These are phyloP conservation scores for Curvularia sp. DNA, from an alignment of 2,329 filamentous ascomycete species.

Conservation along the genomic window DNA sequence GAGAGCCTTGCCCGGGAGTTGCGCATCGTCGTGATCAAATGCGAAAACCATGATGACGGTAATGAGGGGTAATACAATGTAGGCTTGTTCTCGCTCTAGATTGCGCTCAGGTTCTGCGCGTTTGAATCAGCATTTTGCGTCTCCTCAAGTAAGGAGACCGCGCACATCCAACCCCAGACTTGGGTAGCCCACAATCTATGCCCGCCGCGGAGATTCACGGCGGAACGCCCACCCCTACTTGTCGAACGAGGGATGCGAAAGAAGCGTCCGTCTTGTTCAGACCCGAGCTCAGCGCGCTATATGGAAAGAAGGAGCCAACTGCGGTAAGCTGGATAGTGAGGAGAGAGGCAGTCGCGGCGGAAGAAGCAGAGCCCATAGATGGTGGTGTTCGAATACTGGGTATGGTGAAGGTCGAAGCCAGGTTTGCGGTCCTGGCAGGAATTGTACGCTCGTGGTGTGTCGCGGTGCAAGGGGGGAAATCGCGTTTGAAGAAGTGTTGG, in stretches of 20 bases:
- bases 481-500: conserved; percentile 27
- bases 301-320: conserved; percentile 46
- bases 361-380: conserved; percentile 57
- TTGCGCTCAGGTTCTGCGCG: conserved; percentile 27
- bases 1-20: conserved; percentile 28
- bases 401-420: conserved; percentile 37
- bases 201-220: conserved; percentile 59
- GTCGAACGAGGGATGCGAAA: conserved; percentile 58
- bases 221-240: conserved; percentile 58
- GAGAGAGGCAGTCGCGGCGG: conserved; percentile 42
- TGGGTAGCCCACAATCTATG: conserved; percentile 52
- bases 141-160: conserved; percentile 17
- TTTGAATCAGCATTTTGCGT: conserved; percentile 35
- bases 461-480: conserved; percentile 19
- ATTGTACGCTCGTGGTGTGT: conserved; percentile 22
- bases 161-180: conserved; percentile 38
- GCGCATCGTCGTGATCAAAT: conserved; percentile 47
- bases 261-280: conserved; percentile 55
- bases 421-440: conserved; percentile 40
- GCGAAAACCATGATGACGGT: conserved; percentile 44
- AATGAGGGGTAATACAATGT: conserved; percentile 19
- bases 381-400: conserved; percentile 36
- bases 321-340: conserved; percentile 44
- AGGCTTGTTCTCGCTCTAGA: conserved; percentile 16
- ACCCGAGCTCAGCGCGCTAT: conserved; percentile 46